Base-by-base conservation (phyloP, 2,329 filamentous ascomycete genomes). In the Spiromastix sp. region DNA sequence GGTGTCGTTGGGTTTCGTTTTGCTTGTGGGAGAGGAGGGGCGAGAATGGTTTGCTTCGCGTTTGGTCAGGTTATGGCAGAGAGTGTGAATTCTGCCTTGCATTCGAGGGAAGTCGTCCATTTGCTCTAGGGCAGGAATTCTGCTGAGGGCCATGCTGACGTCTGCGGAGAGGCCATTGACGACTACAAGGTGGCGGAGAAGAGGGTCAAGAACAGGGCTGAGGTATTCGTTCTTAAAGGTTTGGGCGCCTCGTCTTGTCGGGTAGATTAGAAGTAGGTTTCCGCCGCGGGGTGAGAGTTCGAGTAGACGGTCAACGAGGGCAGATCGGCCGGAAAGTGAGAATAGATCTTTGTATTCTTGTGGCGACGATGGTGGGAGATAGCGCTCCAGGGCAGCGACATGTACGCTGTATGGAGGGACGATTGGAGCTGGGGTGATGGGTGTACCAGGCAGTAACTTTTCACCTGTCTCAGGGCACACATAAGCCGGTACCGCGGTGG, bases 291-390 rank as follows among this genome's bases (percentile, higher is more conserved):
- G 60, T 0, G 74, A 75, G 0, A 80, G 61, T 47, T 80, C 76
- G 17, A 66, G 60, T 15, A 80, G 57, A 15, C 76, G 70, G 48
- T 80, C 75, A 26, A 74, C 67, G 2, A 80, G 60, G 32, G 75
- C 61, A 0, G 75, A 79, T 2, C 66, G 67, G 4, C 70, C 68
- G 29, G 59, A 63, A 3, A 64, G 56, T 11, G 59, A 63, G 51
- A 79, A 79, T 48, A 79, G 67, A 42, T 75, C 68, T 20, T 61
- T 55, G 40, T 75, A 76, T 48, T 80, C 76, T 44, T 72, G 66
- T 1, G 59, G 49, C 15, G 68, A 74, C 1, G 72, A 67, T 2
- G 76, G 75, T 12, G 76, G 76, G n/a, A 80, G 73, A 51, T 77
- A 79, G 24, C 76, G 70, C 54, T 80, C 76, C 3, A 79, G 64